Evolutionary conservation across 495 filamentous ascomycete genomes (phyloP), one percentile per base, ranked within the genome.

Genomic region (Aspergillus sparsus): DNA sequence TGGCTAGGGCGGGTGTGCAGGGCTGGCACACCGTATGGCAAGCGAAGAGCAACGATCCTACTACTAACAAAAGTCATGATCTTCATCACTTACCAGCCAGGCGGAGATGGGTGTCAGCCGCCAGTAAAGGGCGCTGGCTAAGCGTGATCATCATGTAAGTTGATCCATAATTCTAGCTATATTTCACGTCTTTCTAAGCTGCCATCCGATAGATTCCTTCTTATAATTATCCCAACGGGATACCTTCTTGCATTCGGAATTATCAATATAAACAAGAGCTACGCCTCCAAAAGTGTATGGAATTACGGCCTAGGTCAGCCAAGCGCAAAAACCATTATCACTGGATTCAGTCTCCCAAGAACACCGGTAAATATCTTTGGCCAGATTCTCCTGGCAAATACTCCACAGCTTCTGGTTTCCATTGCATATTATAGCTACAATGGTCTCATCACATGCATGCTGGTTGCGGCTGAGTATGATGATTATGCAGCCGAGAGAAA

Each of bases 401-500:
- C 32, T 2, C 62, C 65, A 0, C 67, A 67, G 61, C 51, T 78
- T 0, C 53, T 76, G 4, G 44, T 81, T 8, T 79, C 76, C 0
- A 37, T 73, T 7, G 33, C 74, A 0, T 82, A 82, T 59, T 58
- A 73, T 18, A 35, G 71, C 3, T 71, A 63, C 70, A 74, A 78
- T 66, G 39, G 62, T 53, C 33, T 74, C 21, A 47, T 76, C 31
- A 73, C 71, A 44, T 11, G 53, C 60, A 75, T 81, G 75, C 62
- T 74, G 41, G 50, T 65, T 39, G 65, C 65, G n/a, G 36, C 59
- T 12, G 64, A 80, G 53, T 70, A 58, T 42, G 44, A 62, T 55
- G 47, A 52, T 32, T 72, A 68, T 59, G 60, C 66, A 5, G 12
- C 12, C 31, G 21, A 61, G 0, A 72, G 71, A n/a, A 74, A 75